Evolutionary conservation across 768 basidiomycete species (phyloP).

Genomic region (Tubosaeta sp.): DNA sequence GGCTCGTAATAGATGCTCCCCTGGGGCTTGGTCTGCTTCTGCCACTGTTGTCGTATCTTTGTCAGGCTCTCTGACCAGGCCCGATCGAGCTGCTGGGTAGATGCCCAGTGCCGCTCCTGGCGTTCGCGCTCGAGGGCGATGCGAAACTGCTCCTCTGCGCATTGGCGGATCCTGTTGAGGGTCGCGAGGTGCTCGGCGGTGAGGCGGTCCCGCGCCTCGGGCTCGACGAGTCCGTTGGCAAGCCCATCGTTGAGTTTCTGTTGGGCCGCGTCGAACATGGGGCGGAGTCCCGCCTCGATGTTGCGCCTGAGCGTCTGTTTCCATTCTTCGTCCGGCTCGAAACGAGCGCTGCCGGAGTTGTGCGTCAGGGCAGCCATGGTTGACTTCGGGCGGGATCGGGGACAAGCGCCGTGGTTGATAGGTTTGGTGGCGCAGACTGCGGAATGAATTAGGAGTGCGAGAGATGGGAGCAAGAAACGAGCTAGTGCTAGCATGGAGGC

Average conservation of each 20-base stretch:
- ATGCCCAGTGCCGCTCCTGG: too few relatives aligned
- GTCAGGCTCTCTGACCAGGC: too few relatives aligned
- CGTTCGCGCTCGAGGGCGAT: constrained; percentile 31
- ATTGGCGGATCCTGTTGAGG: constrained; percentile 40
- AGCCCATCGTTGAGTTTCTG: constrained; percentile 37
- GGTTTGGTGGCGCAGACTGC: not conserved
- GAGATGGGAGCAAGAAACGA: too few relatives aligned
- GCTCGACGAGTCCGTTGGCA: constrained; percentile 25
- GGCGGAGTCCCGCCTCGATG: constrained; percentile 32
- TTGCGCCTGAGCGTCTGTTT: constrained; percentile 28
- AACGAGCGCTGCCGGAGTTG: not conserved
- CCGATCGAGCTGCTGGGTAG: too few relatives aligned
- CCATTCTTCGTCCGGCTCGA: constrained; percentile 31
- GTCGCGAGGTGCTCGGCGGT: constrained; percentile 36
- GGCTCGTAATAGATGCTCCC: too few relatives aligned
- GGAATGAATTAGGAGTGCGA: not conserved
- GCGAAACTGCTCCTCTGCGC: constrained; percentile 46
- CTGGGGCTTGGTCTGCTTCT: too few relatives aligned
- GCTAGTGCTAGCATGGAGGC: not conserved
- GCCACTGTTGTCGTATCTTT: too few relatives aligned
- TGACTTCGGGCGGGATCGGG: not conserved
- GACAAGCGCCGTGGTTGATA: not conserved
- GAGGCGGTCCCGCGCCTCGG: constrained; percentile 34
- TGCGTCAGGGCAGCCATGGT: constrained; percentile 25
- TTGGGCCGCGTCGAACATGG: constrained; percentile 57